Evolutionary conservation across 73 alveolate genomes (phyloP), one percentile per base, ranked within the genome.

Genomic region (Paramecium bursaria): DNA sequence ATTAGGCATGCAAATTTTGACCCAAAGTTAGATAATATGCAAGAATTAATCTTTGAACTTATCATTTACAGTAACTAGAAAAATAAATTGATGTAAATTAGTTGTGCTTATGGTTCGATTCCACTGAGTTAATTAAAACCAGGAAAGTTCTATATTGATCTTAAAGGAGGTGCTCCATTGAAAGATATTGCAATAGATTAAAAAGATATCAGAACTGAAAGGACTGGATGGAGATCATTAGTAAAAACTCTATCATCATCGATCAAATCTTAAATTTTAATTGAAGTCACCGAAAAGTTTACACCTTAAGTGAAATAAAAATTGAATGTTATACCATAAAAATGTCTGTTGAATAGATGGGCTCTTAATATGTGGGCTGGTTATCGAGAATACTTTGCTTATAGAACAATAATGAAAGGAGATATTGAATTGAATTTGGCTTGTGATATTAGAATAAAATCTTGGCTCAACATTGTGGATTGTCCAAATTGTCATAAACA

Each of bases 211-310:
- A 50, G 89, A 42, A 51, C 89, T 6, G 50, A 73, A 35, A 47
- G 89, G n/a, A 53, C 67, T 53, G 89, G 89, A 3, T 79, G 89
- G 89, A 54, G 89, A 55, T 53, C 85, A 0, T 80, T 79, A 10
- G 85, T 79, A 25, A 79, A 79, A 55, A 82, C 89, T n/a, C 31
- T 79, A 11, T 39, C 89, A 1, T 48, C 74, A 2, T 49, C 30
- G 4, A 79, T 79, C 15, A 79, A 50, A 79, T 53, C 89, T 2
- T 53, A 61, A 14, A 53, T 79, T 7, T 27, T 21, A 1, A 10
- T 79, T 0, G 89, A 79, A 9, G 61, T 79, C 0, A 21, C 22
- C 19, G 42, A 46, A 6, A 53, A 61, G 6, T 35, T 79, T 30
- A 48, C 89, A 3, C 74, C 75, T 19, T 48, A 52, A 10, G 50